Conservation (phyloP, 108 stramenopile genomes). For the Phaeodactylum tricornutum region DNA sequence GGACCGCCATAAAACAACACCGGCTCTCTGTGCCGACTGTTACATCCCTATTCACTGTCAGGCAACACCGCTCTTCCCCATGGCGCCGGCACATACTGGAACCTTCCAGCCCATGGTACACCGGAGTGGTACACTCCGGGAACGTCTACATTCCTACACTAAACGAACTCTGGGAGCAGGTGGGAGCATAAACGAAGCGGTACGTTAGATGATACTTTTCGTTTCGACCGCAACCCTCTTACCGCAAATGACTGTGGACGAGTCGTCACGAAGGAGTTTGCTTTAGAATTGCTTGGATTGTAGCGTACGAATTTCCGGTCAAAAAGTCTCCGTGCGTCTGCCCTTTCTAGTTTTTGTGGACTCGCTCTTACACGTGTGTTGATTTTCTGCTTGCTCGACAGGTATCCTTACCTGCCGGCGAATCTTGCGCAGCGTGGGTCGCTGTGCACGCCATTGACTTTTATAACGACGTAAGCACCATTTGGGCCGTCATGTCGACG, state of each 20-base stretch:
- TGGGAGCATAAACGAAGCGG: conserved; percentile 79
- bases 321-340: neutral
- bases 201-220: no score
- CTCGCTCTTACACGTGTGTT: conserved; percentile 5
- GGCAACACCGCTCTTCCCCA: neutral
- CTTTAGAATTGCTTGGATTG: neutral
- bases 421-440: conserved; percentile 88
- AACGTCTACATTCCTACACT: conserved; percentile 79
- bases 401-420: conserved; percentile 77
- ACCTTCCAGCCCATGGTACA: conserved; percentile 84
- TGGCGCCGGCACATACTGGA: conserved; percentile 25
- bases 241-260: no score
- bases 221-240: no score
- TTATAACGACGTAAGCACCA: conserved; percentile 84
- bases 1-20: no score
- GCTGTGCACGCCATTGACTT: conserved; percentile 88
- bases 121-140: conserved; percentile 70
- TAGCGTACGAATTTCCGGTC: neutral
- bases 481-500: conserved; percentile 87
- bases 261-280: neutral
- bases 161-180: conserved; percentile 85
- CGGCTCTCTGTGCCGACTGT: no score
- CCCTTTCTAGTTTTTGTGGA: no score
- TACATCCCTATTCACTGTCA: no score
- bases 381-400: conserved; percentile 7